Base-by-base conservation (phyloP, 78 protist genomes). In the Dictyostelium intermedium region DNA sequence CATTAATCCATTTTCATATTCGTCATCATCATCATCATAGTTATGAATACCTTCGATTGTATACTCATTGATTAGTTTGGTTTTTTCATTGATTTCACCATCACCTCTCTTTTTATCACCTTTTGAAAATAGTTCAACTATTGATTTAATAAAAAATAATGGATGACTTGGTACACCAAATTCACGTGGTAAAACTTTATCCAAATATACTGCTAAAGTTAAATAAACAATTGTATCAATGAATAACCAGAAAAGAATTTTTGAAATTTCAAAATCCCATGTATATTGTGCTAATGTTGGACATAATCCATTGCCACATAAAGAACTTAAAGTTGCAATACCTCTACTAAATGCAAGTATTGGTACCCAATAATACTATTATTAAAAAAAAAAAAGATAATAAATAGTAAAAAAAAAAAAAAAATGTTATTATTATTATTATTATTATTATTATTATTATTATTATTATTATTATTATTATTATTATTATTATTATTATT, bases 171-270 rank as follows among this genome's bases (percentile, higher is more conserved):
- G 86, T 20, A 86, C 97, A 83, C 97, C 97, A 76, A 74, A 83
- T n/a, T 85, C 97, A 70, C 80, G 69, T 66, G 97, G 93, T 37
- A 80, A 63, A 13, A 95, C 98, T 27, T 73, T 83, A 47, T 97
- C 98, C 20, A 96, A 47, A 87, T 97, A 97, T 8, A 95, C 37
- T 20, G 98, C 92, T 35, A 93, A 63, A 2, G 84, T 8, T 41
- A 95, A 35, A 84, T 83, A 95, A 32, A 95, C 30, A n/a, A 97
- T 1, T 23, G 91, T n/a, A 53, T 96, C 97, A 34, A 95, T 45
- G 83, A 87, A 32, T 3, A 97, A 70, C 92, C 91, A 91, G 5
- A 41, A 45, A 53, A 96, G 82, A 27, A 53, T 91, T 20, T 23
- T 35, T 11, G 91, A 56, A 25, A 78, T 4, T 50, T 89, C 94